Conservation (phyloP, 78 protist genomes). For the Dictyostelium purpureum region DNA sequence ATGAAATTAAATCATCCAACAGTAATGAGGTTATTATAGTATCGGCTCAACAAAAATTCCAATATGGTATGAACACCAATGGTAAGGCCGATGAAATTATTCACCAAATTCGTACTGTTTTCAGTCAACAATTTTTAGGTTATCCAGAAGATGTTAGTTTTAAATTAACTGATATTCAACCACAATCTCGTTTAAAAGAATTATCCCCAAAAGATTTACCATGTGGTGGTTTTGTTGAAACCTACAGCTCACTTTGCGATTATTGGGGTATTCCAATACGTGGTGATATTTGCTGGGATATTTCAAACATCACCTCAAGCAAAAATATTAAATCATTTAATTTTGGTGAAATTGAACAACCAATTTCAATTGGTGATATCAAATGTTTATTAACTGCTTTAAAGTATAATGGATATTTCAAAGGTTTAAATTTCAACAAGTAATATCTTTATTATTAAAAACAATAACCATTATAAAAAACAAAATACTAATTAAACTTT, state of each 20-base stretch:
- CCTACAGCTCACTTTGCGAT: constrained; percentile 61
- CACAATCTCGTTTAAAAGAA: constrained; percentile 39
- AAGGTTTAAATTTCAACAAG: constrained; percentile 53
- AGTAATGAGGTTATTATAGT: constrained; percentile 20
- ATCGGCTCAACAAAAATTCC: neutral
- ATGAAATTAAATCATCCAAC: constrained; percentile 49
- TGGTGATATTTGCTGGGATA: constrained; percentile 82
- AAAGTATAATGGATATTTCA: constrained; percentile 65
- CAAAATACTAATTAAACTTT: neutral
- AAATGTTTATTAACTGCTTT: constrained; percentile 66
- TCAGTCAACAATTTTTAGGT: constrained; percentile 29
- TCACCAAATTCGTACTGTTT: neutral
- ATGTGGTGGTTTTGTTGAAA: constrained; percentile 83
- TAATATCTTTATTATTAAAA: no score
- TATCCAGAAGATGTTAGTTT: constrained; percentile 39
- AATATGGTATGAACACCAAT: constrained; percentile 40
- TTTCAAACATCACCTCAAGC: constrained; percentile 51
- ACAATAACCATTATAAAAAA: neutral
- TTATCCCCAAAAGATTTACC: constrained; percentile 59
- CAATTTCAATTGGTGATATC: constrained; percentile 72
- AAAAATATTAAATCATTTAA: constrained; percentile 62
- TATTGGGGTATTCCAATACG: constrained; percentile 18
- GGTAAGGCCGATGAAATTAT: constrained; percentile 73
- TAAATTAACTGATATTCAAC: constrained; percentile 47
- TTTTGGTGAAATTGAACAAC: constrained; percentile 81